Evolutionary conservation across 805 yeast species (phyloP).

Genomic region (Cyberlindnera subsufficiens): DNA sequence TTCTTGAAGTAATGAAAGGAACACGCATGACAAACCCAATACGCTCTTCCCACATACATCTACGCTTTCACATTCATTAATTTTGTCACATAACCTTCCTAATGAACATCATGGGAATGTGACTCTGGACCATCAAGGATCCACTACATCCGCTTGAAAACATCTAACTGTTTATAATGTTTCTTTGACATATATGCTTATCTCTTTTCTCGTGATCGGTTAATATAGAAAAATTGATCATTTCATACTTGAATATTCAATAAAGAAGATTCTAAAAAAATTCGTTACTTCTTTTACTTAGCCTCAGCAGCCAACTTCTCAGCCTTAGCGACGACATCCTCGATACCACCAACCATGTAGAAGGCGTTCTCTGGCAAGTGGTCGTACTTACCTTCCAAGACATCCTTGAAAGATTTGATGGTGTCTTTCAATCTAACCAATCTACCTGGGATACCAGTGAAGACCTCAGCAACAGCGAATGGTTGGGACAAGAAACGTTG

Average conservation of each 20-base stretch:
- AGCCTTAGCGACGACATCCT: slow-evolving; percentile 97
- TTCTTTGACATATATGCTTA: neutral
- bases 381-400: slow-evolving; percentile 97
- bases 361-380: slow-evolving; percentile 98
- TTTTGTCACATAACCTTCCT: no score
- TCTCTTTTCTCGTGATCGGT: neutral
- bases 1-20: no score
- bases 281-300: slow-evolving; percentile 35
- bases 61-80: no score
- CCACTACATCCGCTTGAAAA: no score
- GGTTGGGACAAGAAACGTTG: slow-evolving; percentile 99
- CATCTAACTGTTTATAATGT: no score
- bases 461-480: slow-evolving; percentile 98
- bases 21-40: no score
- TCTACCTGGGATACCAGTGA: slow-evolving; percentile 99
- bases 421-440: slow-evolving; percentile 97
- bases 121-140: no score
- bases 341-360: slow-evolving; percentile 99
- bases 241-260: slow-evolving; percentile 4
- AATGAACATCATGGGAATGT: no score
- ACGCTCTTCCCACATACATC: no score
- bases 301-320: slow-evolving; percentile 97
- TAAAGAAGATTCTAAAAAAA: slow-evolving; percentile 1
- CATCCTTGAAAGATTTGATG: slow-evolving; percentile 90
- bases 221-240: neutral